Evolutionary conservation across 2,329 filamentous ascomycete species (phyloP), one percentile per base, ranked within the genome.

Genomic region (Beauveria pseudobassiana): DNA sequence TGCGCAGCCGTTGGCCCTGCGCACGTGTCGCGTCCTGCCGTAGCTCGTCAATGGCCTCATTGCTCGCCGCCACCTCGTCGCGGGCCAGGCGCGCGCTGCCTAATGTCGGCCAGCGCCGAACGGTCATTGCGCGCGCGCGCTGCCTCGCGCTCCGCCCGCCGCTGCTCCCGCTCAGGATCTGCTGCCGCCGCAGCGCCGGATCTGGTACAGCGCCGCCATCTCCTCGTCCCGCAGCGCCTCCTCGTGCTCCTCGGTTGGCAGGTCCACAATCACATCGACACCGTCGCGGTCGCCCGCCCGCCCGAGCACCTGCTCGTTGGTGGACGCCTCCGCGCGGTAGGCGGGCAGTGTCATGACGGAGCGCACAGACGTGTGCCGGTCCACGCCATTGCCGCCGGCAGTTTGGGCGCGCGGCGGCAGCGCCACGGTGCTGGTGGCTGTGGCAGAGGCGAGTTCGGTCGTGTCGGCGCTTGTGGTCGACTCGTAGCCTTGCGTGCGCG

Each of bases 301-400:
- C 8, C 87, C 95, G 53, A 98, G 80, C 1, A 97, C 87, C 67
- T 87, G 87, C 73, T 99, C 95, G 51, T 85, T 87, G 22, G 89
- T 87, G 55, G 85, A 81, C 0, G 91, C 85, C 30, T 85, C 85
- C 18, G 82, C 83, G 3, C 89, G 87, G 73, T 99, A 99, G 0
- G 90, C 84, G 0, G 95, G 95, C 3, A 99, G 77, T 0, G 95
- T 98, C 83, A 97, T 95, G 61, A 98, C 87, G n/a, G 91, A 96
- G 61, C 93, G 87, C 51, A 98, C 82, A 9, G 91, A 96, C 1
- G 90, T 92, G 68, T 93, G 89, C 38, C 93, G 85, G 71, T 93
- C 90, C 14, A 96, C 85, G 1, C 72, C 75, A 63, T 10, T 18
- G 50, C 58, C 42, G 20, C 20, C 30, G 50, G 59, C 42, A 7